Conservation (phyloP, 192 early-diverging fungal genomes). For the Linnemannia elongata region DNA sequence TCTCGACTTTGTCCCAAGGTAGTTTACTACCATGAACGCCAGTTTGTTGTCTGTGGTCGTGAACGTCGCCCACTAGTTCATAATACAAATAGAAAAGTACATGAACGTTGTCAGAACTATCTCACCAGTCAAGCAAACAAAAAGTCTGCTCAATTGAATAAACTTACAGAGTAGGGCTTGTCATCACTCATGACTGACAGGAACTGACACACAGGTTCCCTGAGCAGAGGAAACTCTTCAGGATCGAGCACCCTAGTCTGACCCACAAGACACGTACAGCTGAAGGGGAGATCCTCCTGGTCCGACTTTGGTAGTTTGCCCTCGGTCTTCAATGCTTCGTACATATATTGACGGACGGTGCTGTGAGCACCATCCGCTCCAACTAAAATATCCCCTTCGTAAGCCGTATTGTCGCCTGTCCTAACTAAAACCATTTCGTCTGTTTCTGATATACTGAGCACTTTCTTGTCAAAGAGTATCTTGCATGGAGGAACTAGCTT, state of each 20-base stretch:
- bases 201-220: not conserved
- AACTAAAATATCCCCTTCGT: not conserved
- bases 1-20: not conserved
- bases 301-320: not conserved
- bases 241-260: not conserved
- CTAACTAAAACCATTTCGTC: not conserved
- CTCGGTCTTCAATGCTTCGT: not conserved
- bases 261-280: slow-evolving; percentile 7
- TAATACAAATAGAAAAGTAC: not conserved
- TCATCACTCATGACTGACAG: not conserved
- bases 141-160: not conserved
- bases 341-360: slow-evolving; percentile 2
- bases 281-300: not conserved
- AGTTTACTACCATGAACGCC: not conserved
- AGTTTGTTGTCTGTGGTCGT: not conserved
- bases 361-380: slow-evolving; percentile 12
- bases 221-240: not conserved
- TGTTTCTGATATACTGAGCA: not conserved
- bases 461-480: not conserved
- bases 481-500: not conserved
- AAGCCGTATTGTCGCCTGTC: not conserved
- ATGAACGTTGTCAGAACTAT: not conserved
- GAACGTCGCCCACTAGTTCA: not conserved
- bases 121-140: too few relatives aligned
- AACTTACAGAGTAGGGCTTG: slow-evolving; percentile 7